Base-by-base conservation (phyloP, 2,329 filamentous ascomycete genomes). In the Cadophora luteo-olivacea region DNA sequence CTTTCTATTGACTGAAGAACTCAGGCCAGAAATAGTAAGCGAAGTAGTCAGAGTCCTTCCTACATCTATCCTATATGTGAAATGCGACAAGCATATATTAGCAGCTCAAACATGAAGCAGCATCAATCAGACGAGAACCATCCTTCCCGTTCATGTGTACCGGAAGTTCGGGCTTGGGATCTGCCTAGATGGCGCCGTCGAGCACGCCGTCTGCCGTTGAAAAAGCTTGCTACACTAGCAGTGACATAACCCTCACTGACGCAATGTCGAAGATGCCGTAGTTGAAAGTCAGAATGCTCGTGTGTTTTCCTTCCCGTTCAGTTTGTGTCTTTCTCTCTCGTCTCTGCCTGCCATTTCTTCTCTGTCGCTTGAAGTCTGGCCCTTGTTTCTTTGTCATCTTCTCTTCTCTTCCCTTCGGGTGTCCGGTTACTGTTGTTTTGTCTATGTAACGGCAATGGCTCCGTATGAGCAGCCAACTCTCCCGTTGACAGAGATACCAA, bases 401-500 rank as follows among this genome's bases (percentile, higher is more conserved):
- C 14, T 3, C 36, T 38, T 19, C 4, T 45, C 41, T 45, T 41
- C 7, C 3, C 8, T 12, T 45, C 16, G 41, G 2, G 16, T 45
- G 4, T 5, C 6, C 16, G 41, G 41, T 11, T 45, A 38, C 1
- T 38, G 6, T 14, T 45, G 41, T 45, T 16, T 6, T 38, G 36
- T 9, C 36, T 14, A 14, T 3, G 16, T 1, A 19, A 3, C 19
- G 7, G 2, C 32, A 9, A 38, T 38, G 19, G 32, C n/a, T 32
- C 51, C 41, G 16, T 63, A 64, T n/a, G n/a, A 52, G 19, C 63
- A 58, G 9, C 51, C 38, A 19, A 60, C 61, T 41, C 51, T 68
- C 4, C 63, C 63, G 11, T 38, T 68, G 12, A 64, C 63, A 11
- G 33, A 66, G 45, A 24, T 52, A 11, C 62, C 67, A 58, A 64